Evolutionary conservation across 192 early-diverging fungal species (phyloP).

Genomic region (Allomyces javanicus): DNA sequence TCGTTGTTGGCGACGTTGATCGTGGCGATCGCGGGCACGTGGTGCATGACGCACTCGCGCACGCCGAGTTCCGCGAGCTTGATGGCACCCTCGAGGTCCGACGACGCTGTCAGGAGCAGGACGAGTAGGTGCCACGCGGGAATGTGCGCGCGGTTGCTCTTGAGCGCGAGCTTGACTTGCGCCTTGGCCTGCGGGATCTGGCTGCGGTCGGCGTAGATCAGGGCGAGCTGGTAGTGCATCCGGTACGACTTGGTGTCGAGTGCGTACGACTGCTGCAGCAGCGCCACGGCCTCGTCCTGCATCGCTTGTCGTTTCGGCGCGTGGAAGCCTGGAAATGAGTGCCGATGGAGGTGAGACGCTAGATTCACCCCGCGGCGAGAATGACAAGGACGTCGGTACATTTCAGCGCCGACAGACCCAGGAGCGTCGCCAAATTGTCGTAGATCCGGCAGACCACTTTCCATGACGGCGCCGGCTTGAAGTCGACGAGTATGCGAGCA

Average conservation of each 20-base stretch:
- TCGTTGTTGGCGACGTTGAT: background rate
- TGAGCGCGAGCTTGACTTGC: background rate
- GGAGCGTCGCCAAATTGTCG: background rate
- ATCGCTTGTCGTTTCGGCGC: background rate
- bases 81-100: background rate
- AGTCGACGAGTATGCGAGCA: no score
- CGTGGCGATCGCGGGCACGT: background rate
- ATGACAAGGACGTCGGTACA: background rate
- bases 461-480: background rate
- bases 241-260: background rate
- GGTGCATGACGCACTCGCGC: background rate
- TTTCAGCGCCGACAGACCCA: background rate
- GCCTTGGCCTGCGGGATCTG: background rate
- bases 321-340: background rate
- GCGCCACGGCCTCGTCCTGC: background rate
- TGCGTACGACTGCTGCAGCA: background rate
- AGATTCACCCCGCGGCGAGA: no score
- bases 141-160: background rate
- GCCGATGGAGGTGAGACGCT: no score
- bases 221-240: background rate
- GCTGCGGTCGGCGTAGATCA: background rate
- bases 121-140: background rate
- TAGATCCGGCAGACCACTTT: background rate
- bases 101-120: background rate
- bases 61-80: background rate